Evolutionary conservation across 192 early-diverging fungal genomes (phyloP), one percentile per base, ranked within the genome.

Genomic region (Podila verticillata): DNA sequence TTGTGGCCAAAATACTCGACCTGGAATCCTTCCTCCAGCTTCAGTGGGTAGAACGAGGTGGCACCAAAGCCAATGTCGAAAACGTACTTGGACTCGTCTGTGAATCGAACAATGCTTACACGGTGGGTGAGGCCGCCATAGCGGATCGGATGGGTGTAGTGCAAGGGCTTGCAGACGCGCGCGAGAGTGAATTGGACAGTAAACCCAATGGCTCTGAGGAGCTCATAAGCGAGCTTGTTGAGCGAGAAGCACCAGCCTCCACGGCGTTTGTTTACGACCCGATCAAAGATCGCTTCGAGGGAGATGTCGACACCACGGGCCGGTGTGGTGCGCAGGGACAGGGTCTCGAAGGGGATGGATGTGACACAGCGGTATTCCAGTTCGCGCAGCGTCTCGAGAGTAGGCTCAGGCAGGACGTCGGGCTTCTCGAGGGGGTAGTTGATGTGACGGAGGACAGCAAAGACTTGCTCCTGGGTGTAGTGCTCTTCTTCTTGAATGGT

Each of bases 211-310:
- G 15, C 58, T 4, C 20, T 59, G 13, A 74, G 49, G 17, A 74
- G 57, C 49, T 74, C 72, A 20, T 39, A 67, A 4, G 48, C 64
- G 28, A 74, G 59, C 20, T 47, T 24, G 48, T 74, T 74, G 49
- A 74, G 65, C 9, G 72, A 74, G 34, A 74, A 74, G 35, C 72
- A 74, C 72, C 72, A 74, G 31, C 72, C 72, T 24, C 72, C 72
- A 1, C 72, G 72, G 47, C 34, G 57, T 10, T 74, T 47, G 58
- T 61, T 66, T 24, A 74, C 60, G 6, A 66, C 35, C 1, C 72
- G 72, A 36, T 74, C 59, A 31, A 61, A 74, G 35, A 74, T 74
- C 10, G 57, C 72, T 12, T 74, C 48, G 1, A 67, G 65, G 2
- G 64, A 39, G 59, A 74, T 74, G 4, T 74, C 72, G n/a, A 74